Evolutionary conservation across 2,329 filamentous ascomycete species (phyloP).

Genomic region (Nectriaceae sp.): DNA sequence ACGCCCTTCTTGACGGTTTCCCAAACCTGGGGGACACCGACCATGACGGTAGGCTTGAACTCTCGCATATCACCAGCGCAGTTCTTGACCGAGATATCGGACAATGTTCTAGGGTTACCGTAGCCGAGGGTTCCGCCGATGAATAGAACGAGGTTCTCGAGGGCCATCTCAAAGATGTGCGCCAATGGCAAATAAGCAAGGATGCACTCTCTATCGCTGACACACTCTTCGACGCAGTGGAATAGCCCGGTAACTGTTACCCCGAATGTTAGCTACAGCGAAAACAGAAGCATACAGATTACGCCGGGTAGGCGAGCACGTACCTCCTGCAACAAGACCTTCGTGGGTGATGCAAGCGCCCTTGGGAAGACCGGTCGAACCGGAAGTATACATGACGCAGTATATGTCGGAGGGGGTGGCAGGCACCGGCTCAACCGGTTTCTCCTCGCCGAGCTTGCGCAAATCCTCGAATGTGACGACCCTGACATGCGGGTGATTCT

Average conservation of each 20-base stretch:
- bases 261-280: slow-evolving; percentile 17
- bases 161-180: slow-evolving; percentile 94
- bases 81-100: slow-evolving; percentile 83
- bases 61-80: slow-evolving; percentile 93
- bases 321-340: slow-evolving; percentile 72
- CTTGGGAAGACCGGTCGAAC: slow-evolving; percentile 86
- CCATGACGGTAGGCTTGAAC: slow-evolving; percentile 83
- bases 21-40: slow-evolving; percentile 96
- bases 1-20: slow-evolving; percentile 97
- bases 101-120: slow-evolving; percentile 85
- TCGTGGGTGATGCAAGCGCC: slow-evolving; percentile 82
- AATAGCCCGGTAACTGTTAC: slow-evolving; percentile 73
- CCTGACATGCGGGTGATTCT: slow-evolving; percentile 54
- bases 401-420: slow-evolving; percentile 76
- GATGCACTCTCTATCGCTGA: slow-evolving; percentile 76
- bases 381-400: slow-evolving; percentile 86
- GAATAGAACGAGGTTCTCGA: slow-evolving; percentile 88
- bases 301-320: slow-evolving; percentile 32
- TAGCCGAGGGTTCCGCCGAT: slow-evolving; percentile 94
- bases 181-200: slow-evolving; percentile 92
- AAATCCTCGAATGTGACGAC: slow-evolving; percentile 59
- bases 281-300: neutral
- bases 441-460: slow-evolving; percentile 61
- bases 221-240: slow-evolving; percentile 73
- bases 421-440: slow-evolving; percentile 69